Conservation (phyloP, 768 basidiomycete genomes). For the Dentipellis sp. region DNA sequence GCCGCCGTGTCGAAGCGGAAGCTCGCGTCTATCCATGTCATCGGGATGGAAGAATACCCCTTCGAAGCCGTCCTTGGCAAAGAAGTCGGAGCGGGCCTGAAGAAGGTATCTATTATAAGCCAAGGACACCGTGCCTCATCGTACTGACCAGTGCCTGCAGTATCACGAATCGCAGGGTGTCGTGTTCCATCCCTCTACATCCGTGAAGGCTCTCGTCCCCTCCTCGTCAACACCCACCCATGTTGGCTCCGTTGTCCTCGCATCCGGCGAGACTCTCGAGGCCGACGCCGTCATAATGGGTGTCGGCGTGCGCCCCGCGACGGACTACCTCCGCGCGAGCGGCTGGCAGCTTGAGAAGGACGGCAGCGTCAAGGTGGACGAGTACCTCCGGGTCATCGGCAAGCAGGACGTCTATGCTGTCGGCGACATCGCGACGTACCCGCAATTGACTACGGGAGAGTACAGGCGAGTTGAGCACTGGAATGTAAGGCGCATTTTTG, state of each 20-base stretch:
- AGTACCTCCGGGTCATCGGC: conserved; percentile 53
- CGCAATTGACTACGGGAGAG: conserved; percentile 44
- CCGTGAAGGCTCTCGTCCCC: conserved; percentile 56
- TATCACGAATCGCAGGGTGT: conserved; percentile 77
- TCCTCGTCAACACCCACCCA: conserved; percentile 39
- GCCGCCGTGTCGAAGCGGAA: conserved; percentile 63
- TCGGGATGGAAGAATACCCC: conserved; percentile 76
- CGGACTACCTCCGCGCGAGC: conserved; percentile 66
- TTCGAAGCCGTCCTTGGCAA: conserved; percentile 78
- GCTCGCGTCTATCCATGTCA: conserved; percentile 73
- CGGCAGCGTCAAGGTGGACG: conserved; percentile 70
- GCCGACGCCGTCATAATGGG: conserved; percentile 81
- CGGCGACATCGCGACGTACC: conserved; percentile 79
- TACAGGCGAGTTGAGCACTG: conserved; percentile 76
- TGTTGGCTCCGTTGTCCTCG: conserved; percentile 28
- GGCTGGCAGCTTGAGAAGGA: conserved; percentile 64
- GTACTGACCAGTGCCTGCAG: conserved; percentile 23
- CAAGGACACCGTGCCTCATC: not conserved
- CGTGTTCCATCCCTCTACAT: conserved; percentile 72
- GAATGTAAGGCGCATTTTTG: conserved; percentile 45
- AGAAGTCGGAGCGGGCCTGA: conserved; percentile 67
- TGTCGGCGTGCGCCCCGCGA: conserved; percentile 79
- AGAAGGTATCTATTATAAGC: conserved; percentile 41
- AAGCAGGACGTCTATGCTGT: conserved; percentile 57
- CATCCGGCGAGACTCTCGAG: conserved; percentile 36